Conservation (phyloP, 2,329 filamentous ascomycete species). For the Penicillium crustosum region DNA sequence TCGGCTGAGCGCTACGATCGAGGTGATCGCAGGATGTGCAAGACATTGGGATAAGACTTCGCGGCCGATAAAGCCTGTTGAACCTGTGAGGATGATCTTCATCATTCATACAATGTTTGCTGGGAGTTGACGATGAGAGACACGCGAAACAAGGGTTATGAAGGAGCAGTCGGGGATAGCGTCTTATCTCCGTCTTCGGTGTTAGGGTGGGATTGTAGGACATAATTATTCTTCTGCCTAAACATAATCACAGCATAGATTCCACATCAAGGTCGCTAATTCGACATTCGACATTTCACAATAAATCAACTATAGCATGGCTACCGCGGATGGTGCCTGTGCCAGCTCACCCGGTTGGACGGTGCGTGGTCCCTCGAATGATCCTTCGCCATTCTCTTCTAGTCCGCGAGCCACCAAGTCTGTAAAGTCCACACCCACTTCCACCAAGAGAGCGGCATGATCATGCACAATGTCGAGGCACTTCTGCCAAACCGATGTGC, state of each 20-base stretch:
- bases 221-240: not conserved
- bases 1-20: slow-evolving; percentile 53
- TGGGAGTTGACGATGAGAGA: not conserved
- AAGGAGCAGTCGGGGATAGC: not conserved
- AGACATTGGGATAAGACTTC: slow-evolving; percentile 56
- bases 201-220: not conserved
- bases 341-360: slow-evolving; percentile 19
- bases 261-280: not conserved
- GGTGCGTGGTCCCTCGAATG: slow-evolving; percentile 17
- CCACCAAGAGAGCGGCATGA: slow-evolving; percentile 75
- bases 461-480: slow-evolving; percentile 80
- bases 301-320: slow-evolving; percentile 1
- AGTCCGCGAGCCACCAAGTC: slow-evolving; percentile 69
- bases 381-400: slow-evolving; percentile 26
- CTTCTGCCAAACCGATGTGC: slow-evolving; percentile 73
- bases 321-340: not conserved
- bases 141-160: not conserved
- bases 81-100: slow-evolving; percentile 22
- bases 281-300: not conserved
- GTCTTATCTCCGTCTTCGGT: not conserved
- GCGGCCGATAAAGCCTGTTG: slow-evolving; percentile 19
- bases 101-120: slow-evolving; percentile 10
- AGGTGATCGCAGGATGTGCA: slow-evolving; percentile 51
- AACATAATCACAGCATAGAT: not conserved
- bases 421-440: slow-evolving; percentile 87